Evolutionary conservation across 2,329 filamentous ascomycete species (phyloP).

Genomic region (Fusarium verrucosum): DNA sequence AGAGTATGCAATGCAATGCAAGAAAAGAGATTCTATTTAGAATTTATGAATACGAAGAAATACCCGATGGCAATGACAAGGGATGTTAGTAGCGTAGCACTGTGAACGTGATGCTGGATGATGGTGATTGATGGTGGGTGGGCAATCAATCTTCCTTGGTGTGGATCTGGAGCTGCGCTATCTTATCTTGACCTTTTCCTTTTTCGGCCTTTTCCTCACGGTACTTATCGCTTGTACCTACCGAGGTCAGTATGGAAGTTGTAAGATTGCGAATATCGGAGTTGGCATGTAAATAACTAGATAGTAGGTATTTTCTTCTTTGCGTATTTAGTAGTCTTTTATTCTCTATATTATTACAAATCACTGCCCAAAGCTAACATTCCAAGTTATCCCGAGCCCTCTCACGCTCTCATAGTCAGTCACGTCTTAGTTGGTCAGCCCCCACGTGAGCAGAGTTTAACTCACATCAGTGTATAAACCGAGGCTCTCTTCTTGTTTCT

Average conservation of each 20-base stretch:
- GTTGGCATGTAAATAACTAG: slow-evolving; percentile 1
- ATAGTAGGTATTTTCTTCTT: slow-evolving; percentile 1
- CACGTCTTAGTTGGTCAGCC: slow-evolving; percentile 17
- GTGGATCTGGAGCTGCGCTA: slow-evolving; percentile 21
- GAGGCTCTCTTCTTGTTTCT: slow-evolving; percentile 7
- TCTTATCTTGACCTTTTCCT: slow-evolving; percentile 34
- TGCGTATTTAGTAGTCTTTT: not conserved
- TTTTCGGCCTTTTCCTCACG: too few species aligned
- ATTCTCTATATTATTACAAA: not conserved
- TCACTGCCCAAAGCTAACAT: not conserved
- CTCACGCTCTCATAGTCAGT: slow-evolving; percentile 28
- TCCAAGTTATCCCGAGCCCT: slow-evolving; percentile 21
- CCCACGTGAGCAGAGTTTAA: slow-evolving; percentile 37
- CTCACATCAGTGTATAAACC: slow-evolving; percentile 12
- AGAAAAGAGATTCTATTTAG: not conserved
- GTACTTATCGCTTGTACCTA: not conserved
- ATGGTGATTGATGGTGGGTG: slow-evolving; percentile 11
- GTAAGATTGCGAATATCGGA: slow-evolving; percentile 13
- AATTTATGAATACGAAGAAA: not conserved
- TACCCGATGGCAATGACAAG: slow-evolving; percentile 13
- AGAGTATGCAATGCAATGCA: not conserved
- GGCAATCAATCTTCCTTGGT: too few species aligned
- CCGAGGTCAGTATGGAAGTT: not conserved
- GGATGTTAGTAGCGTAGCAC: not conserved
- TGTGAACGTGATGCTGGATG: not conserved